These are phyloP conservation scores for Tinospora cordifolia DNA, from an alignment of 164 flowering plant species.

Conservation along the genomic window DNA sequence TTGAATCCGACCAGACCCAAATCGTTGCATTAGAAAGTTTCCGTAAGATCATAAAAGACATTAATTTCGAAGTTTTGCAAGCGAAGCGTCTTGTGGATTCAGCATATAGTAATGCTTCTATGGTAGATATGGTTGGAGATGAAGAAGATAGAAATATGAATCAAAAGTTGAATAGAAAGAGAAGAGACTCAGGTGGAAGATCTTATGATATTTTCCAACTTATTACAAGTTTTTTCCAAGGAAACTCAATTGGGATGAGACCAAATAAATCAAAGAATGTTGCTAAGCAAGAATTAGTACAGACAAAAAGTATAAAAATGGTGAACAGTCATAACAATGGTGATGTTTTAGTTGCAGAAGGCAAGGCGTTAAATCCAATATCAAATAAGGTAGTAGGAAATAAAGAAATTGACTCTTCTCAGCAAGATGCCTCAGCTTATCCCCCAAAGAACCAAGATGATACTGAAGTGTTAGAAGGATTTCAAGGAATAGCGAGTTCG, in stretches of 20 bases:
- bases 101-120: conserved; percentile 16
- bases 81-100: conserved; percentile 33
- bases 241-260: conserved; percentile 26
- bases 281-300: conserved; percentile 20
- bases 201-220: conserved; percentile 32
- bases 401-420: conserved; percentile 1
- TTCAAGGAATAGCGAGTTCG: conserved; percentile 13
- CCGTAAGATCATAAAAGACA: conserved; percentile 30
- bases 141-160: conserved; percentile 20
- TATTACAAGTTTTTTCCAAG: conserved; percentile 41
- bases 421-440: conserved; percentile 13
- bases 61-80: conserved; percentile 21
- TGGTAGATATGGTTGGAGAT: conserved; percentile 19
- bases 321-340: conserved; percentile 19
- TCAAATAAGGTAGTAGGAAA: conserved; percentile 10
- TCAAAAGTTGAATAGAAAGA: conserved; percentile 35
- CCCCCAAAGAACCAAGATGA: neutral
- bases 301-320: conserved; percentile 9
- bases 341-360: conserved; percentile 22
- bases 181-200: conserved; percentile 32
- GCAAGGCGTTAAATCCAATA: conserved; percentile 9
- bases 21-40: conserved; percentile 40
- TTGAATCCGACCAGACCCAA: conserved; percentile 28
- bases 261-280: conserved; percentile 29
- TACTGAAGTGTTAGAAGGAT: conserved; percentile 9